Evolutionary conservation across 257 asterid species (phyloP).

Genomic region (Solanum clarkiae): DNA sequence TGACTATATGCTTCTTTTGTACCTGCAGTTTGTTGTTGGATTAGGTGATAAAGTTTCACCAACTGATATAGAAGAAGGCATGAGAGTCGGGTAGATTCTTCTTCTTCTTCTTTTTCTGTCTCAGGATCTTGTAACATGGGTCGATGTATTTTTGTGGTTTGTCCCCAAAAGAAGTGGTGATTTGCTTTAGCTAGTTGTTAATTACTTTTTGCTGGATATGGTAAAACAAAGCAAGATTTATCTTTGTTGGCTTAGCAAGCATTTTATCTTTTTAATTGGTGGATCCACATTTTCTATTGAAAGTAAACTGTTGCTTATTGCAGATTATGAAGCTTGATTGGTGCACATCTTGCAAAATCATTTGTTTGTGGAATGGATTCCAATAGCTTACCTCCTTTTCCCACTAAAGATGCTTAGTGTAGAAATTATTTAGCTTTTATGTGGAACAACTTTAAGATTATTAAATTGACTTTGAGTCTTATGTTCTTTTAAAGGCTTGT

Average conservation of each 20-base stretch:
- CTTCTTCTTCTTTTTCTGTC: background rate
- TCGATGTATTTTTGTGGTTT: background rate
- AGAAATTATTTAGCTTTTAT: background rate
- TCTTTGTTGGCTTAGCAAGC: background rate
- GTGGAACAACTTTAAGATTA: background rate
- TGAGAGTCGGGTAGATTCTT: constrained; percentile 79
- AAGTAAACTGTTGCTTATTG: background rate
- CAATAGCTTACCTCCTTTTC: background rate
- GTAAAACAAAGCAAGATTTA: background rate
- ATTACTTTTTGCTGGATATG: background rate
- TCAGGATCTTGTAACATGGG: background rate
- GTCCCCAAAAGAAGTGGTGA: background rate
- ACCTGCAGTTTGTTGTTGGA: constrained; percentile 87
- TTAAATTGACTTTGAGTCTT: background rate
- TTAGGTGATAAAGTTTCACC: constrained; percentile 95
- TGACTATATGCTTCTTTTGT: constrained; percentile 6
- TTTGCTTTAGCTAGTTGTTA: background rate
- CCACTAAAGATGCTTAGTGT: background rate
- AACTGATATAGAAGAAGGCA: constrained; percentile 96
- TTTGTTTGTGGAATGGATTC: background rate
- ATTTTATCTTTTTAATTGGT: background rate
- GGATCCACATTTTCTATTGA: background rate
- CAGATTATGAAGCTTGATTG: background rate
- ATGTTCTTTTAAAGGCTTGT: background rate
- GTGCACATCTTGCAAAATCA: background rate